phyloP scores from a whole-genome alignment of 2,329 filamentous ascomycete species.

The Talaromyces sp. region DNA sequence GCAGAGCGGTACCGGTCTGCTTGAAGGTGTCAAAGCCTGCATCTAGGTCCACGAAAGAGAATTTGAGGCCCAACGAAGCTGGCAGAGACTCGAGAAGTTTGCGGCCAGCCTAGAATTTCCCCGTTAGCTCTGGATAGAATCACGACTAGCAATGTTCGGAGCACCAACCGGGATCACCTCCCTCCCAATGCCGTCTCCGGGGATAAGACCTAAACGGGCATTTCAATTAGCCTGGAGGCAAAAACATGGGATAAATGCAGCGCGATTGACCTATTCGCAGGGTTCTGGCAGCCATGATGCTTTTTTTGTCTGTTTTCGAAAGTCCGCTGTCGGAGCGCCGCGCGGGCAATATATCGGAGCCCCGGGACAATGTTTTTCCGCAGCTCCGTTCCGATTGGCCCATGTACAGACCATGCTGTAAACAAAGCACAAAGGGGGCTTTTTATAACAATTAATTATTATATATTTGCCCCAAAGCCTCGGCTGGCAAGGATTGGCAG shows the following conservation, averaged over 20 bases:
- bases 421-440: not conserved
- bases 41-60: constrained; percentile 88
- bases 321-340: constrained; percentile 11
- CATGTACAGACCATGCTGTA: not conserved
- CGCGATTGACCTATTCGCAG: constrained; percentile 61
- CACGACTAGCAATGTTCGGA: constrained; percentile 1
- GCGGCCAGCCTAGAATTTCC: constrained; percentile 60
- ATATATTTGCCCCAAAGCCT: not conserved
- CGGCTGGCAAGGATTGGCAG: no score
- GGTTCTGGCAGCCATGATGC: constrained; percentile 55
- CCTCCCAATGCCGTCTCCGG: constrained; percentile 95
- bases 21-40: constrained; percentile 94
- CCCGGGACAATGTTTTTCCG: constrained; percentile 9
- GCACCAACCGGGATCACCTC: constrained; percentile 80
- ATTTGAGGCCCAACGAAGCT: constrained; percentile 82
- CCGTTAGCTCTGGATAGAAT: constrained; percentile 12
- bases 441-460: no score
- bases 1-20: constrained; percentile 79
- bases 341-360: constrained; percentile 6
- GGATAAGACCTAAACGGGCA: constrained; percentile 70
- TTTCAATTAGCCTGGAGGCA: constrained; percentile 14
- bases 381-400: constrained; percentile 4
- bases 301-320: constrained; percentile 15
- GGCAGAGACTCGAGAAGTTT: constrained; percentile 90
- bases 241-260: constrained; percentile 1